Evolutionary conservation across 2,329 filamentous ascomycete genomes (phyloP).

Genomic region (Aspergillus aculeatus): DNA sequence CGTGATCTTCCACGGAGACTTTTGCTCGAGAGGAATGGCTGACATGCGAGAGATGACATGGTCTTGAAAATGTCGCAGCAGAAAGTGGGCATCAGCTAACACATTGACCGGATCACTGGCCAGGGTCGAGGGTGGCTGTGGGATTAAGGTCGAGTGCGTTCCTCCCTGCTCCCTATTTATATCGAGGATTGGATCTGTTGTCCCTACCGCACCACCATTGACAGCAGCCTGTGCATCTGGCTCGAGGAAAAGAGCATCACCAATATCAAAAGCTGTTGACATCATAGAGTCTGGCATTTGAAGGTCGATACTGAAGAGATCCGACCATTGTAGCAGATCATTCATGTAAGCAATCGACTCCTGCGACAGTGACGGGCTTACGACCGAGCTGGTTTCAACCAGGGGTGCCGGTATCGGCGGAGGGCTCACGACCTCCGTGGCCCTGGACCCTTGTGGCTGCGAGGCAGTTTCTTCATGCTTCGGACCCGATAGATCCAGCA

Average conservation of each 20-base stretch:
- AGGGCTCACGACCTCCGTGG: neutral
- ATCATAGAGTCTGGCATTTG: slow-evolving; percentile 19
- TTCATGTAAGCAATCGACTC: slow-evolving; percentile 21
- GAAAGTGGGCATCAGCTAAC: slow-evolving; percentile 23
- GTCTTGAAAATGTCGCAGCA: slow-evolving; percentile 34
- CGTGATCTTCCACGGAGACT: slow-evolving; percentile 36
- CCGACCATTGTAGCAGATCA: slow-evolving; percentile 36
- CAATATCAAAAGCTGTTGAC: slow-evolving; percentile 14
- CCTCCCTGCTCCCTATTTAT: neutral
- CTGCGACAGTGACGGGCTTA: slow-evolving; percentile 3
- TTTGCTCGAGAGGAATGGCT: slow-evolving; percentile 30
- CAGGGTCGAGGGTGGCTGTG: slow-evolving; percentile 12
- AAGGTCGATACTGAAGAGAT: slow-evolving; percentile 31
- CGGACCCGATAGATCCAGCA: slow-evolving; percentile 24
- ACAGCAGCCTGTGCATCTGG: neutral
- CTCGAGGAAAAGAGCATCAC: neutral
- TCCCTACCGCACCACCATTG: neutral
- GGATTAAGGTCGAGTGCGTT: neutral
- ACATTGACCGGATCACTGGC: slow-evolving; percentile 14
- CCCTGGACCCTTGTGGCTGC: neutral
- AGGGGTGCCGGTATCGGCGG: neutral
- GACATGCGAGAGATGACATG: slow-evolving; percentile 33
- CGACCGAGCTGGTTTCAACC: neutral
- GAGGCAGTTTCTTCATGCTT: neutral
- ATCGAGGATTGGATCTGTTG: neutral